phyloP scores from a whole-genome alignment of 2,329 filamentous ascomycete species.

The Alternaria brassicicola region DNA sequence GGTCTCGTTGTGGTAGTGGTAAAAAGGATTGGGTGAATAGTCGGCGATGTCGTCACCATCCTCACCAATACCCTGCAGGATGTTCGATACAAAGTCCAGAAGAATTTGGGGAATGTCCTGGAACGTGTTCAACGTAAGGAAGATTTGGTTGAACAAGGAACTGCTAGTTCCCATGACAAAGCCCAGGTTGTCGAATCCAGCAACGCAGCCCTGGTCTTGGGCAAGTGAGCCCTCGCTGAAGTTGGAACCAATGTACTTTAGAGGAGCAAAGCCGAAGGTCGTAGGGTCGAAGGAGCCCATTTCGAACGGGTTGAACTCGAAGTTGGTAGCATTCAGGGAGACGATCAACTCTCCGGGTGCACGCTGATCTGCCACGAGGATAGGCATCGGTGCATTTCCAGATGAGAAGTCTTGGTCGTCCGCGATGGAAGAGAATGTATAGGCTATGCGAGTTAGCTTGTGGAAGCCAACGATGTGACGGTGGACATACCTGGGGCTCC shows the following conservation, averaged over 20 bases:
- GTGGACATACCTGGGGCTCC: conserved; percentile 64
- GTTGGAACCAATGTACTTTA: conserved; percentile 74
- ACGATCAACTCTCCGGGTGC: conserved; percentile 66
- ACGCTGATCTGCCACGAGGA: conserved; percentile 73
- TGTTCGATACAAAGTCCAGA: conserved; percentile 55
- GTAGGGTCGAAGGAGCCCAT: conserved; percentile 78
- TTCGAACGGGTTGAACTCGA: conserved; percentile 81
- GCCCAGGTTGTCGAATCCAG: conserved; percentile 81
- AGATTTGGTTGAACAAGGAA: conserved; percentile 80
- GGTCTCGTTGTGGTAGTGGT: conserved; percentile 63
- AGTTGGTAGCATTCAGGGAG: conserved; percentile 74
- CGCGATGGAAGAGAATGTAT: conserved; percentile 83
- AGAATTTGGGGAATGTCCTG: conserved; percentile 59
- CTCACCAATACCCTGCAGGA: conserved; percentile 63
- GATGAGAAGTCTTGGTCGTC: conserved; percentile 65
- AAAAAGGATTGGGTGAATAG: conserved; percentile 79
- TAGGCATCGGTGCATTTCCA: conserved; percentile 72
- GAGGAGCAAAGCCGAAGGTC: conserved; percentile 71
- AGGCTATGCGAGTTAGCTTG: conserved; percentile 55
- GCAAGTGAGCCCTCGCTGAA: conserved; percentile 68
- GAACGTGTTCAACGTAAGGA: conserved; percentile 67
- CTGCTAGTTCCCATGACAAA: conserved; percentile 87
- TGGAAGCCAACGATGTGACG: conserved; percentile 76
- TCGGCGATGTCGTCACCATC: conserved; percentile 74
- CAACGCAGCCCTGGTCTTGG: conserved; percentile 66